Evolutionary conservation across 2,329 filamentous ascomycete species (phyloP).

Genomic region (Colletotrichum noveboracense): DNA sequence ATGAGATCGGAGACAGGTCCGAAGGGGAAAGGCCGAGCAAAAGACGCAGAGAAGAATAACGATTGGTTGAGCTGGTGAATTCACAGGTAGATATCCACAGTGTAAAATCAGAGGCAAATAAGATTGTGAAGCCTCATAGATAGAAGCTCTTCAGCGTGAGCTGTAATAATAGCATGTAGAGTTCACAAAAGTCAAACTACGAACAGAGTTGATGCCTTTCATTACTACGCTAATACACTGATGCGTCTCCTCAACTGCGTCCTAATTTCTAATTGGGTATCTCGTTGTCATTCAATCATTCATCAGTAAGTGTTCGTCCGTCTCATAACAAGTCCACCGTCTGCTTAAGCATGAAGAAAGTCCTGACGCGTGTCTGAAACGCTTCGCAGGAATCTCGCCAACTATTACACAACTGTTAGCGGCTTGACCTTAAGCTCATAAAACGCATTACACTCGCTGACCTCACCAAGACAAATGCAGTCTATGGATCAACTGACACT

Average conservation of each 20-base stretch:
- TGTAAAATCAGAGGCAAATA: not conserved
- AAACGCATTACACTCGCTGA: not conserved
- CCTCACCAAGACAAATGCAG: not conserved
- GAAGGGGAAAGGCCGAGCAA: not conserved
- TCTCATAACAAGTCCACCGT: not conserved
- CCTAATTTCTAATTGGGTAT: not conserved
- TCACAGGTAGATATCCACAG: not conserved
- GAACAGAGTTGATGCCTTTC: not conserved
- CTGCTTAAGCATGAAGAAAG: not conserved
- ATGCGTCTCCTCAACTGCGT: not conserved
- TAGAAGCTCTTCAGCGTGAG: not conserved
- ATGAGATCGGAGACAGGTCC: not conserved
- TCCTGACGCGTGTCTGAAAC: not conserved
- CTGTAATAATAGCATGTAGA: not conserved
- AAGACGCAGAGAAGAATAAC: not conserved
- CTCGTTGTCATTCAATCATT: not conserved
- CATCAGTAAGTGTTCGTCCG: not conserved
- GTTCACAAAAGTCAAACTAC: not conserved
- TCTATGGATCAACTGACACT: not conserved
- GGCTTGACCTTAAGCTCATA: not conserved
- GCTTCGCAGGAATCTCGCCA: not conserved
- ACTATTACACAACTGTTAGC: not conserved
- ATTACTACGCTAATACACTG: not conserved
- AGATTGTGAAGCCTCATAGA: not conserved
- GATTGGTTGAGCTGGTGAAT: not conserved